These are phyloP conservation scores for Brassica carinata DNA, from an alignment of 345 rosid genomes.

Conservation along the genomic window DNA sequence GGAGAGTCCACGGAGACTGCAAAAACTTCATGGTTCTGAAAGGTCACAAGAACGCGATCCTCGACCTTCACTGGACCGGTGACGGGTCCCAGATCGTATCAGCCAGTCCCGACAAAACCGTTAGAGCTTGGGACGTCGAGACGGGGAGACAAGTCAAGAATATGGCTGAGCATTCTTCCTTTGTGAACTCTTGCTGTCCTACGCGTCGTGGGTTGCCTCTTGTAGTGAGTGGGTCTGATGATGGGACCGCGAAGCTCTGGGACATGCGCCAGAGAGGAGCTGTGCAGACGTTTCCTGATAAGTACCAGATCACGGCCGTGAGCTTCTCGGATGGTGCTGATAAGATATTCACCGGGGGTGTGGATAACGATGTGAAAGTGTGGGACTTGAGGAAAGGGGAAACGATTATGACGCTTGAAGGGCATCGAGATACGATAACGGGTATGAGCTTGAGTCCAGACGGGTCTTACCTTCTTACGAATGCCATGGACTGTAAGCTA, in stretches of 20 bases:
- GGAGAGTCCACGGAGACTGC: conserved; percentile 85
- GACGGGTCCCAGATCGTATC: conserved; percentile 83
- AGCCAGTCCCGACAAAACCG: conserved; percentile 90
- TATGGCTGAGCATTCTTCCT: conserved; percentile 88
- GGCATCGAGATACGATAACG: conserved; percentile 86
- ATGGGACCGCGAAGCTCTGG: conserved; percentile 93
- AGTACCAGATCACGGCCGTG: conserved; percentile 86
- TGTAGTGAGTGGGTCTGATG: conserved; percentile 87
- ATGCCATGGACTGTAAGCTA: conserved; percentile 90
- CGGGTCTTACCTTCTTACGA: conserved; percentile 89
- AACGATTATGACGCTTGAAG: conserved; percentile 82
- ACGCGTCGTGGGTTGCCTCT: conserved; percentile 87
- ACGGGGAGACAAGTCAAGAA: conserved; percentile 86
- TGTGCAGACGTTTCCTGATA: conserved; percentile 88
- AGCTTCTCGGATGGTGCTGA: conserved; percentile 84
- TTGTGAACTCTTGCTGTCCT: conserved; percentile 82
- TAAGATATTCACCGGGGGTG: conserved; percentile 81
- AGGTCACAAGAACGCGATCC: conserved; percentile 86
- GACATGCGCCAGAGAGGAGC: conserved; percentile 95
- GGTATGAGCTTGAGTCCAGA: conserved; percentile 89
- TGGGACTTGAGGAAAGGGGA: conserved; percentile 90
- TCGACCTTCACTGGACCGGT: conserved; percentile 88
- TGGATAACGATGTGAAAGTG: conserved; percentile 73
- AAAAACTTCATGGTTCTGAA: conserved; percentile 84
- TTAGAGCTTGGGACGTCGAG: conserved; percentile 87